Evolutionary conservation across 148 eudicot genomes (phyloP), one percentile per base, ranked within the genome.

Genomic region (Suaeda aralocaspica): DNA sequence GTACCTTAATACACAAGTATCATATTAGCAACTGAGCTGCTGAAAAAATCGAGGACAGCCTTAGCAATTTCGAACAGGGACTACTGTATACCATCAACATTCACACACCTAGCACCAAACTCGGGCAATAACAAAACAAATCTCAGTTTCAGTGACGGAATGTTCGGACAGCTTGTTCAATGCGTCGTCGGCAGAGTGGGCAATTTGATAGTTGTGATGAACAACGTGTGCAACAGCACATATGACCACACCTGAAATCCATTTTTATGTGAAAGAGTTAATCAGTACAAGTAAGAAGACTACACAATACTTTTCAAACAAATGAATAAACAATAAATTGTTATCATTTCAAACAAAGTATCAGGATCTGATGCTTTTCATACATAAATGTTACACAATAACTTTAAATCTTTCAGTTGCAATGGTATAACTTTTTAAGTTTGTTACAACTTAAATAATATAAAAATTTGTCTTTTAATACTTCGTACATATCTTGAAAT

Each of bases 221-320:
- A 70, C 98, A 93, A 51, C 76, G 48, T 63, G 81, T 85, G 78
- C 98, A 93, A 68, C 95, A 90, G 84, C 98, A 93, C 98, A 93
- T 90, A 73, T 93, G 98, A 49, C 98, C 98, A 67, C 98, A 93
- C 81, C 98, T 93, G 90, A 65, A 82, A 66, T 59, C 26, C 64
- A 76, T 45, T 48, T 24, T 5, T 4, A 15, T 19, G 26, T 19
- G 50, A 1, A 26, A 67, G 46, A 66, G 24, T 15, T 68, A 1
- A 30, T 36, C 41, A 36, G 41, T 8, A 36, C 41, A 3, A 36
- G 41, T 36, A 3, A 24, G 1, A 8, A 11, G n/a, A n/a, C n/a
- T n/a, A n/a, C n/a, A n/a, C n/a, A n/a, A n/a, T n/a, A n/a, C n/a
- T n/a, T n/a, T n/a, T n/a, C n/a, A n/a, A n/a, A n/a, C n/a, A n/a